A percentile compares a stretch with the other conserved stretches of the same genome.
phyloP scores from a whole-genome alignment of 306 rosid species.

The Cajanus cajan region DNA sequence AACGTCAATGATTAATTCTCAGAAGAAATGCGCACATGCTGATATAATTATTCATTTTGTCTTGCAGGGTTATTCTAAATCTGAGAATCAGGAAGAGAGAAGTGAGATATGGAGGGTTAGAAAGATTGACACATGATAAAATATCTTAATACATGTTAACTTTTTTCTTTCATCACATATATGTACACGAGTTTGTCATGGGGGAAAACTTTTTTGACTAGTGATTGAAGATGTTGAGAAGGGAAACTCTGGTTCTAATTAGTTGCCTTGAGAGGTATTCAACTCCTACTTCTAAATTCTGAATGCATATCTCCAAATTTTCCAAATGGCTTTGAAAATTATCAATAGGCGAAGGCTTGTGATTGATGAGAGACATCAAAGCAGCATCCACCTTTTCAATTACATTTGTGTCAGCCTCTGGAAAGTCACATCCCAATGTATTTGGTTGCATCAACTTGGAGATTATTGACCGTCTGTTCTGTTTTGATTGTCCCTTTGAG shows the following conservation, averaged over 20 bases:
- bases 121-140: background rate
- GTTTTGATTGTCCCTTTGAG: constrained; percentile 4
- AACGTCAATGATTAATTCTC: background rate
- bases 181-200: constrained; percentile 16
- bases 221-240: constrained; percentile 41
- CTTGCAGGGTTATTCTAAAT: background rate
- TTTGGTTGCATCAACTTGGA: constrained; percentile 29
- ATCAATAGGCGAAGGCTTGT: background rate
- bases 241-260: constrained; percentile 29
- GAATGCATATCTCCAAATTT: constrained; percentile 29
- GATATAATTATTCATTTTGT: background rate
- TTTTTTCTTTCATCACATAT: background rate
- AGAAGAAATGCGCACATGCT: background rate
- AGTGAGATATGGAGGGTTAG: background rate
- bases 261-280: constrained; percentile 30
- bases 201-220: background rate
- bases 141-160: background rate
- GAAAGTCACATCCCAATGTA: constrained; percentile 17
- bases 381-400: constrained; percentile 27
- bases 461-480: constrained; percentile 20
- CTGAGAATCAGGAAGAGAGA: background rate
- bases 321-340: constrained; percentile 6
- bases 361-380: constrained; percentile 19
- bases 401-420: constrained; percentile 4
- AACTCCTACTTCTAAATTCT: constrained; percentile 28